These are phyloP conservation scores for Teunomyces aglyptinius DNA, from an alignment of 805 yeast species.

Conservation along the genomic window DNA sequence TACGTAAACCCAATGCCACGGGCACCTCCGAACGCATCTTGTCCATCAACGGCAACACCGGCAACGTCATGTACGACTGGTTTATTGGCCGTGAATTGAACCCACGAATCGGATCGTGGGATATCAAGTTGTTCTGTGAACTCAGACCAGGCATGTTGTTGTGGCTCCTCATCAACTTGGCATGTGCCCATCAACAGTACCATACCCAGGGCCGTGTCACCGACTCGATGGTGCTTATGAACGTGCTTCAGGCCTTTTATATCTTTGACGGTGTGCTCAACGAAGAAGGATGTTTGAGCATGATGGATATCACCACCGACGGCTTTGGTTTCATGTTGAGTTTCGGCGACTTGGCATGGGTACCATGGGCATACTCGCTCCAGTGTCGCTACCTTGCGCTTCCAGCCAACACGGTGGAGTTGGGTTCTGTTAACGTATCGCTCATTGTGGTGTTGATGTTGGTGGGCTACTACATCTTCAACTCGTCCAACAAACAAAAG, in stretches of 20 bases:
- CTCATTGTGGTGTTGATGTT: slow-evolving; percentile 49
- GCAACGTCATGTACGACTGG: slow-evolving; percentile 80
- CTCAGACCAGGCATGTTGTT: slow-evolving; percentile 90
- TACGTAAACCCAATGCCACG: slow-evolving; percentile 46
- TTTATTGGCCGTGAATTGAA: slow-evolving; percentile 95
- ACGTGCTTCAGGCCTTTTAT: slow-evolving; percentile 71
- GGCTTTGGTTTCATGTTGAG: slow-evolving; percentile 97
- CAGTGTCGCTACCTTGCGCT: slow-evolving; percentile 81
- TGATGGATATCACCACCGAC: slow-evolving; percentile 96
- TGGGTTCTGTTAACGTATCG: slow-evolving; percentile 43
- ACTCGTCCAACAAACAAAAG: slow-evolving; percentile 81
- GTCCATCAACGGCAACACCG: slow-evolving; percentile 85
- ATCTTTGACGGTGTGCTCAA: slow-evolving; percentile 89
- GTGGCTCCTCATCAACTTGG: slow-evolving; percentile 75
- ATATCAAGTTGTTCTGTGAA: slow-evolving; percentile 89
- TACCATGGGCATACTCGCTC: slow-evolving; percentile 86
- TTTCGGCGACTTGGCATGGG: slow-evolving; percentile 90
- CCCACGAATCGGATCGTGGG: slow-evolving; percentile 83
- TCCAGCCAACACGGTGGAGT: slow-evolving; percentile 47
- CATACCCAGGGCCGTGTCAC: slow-evolving; percentile 54
- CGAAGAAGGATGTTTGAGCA: slow-evolving; percentile 84
- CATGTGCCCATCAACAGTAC: slow-evolving; percentile 83
- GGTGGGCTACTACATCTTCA: slow-evolving; percentile 79
- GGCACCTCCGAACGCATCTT: slow-evolving; percentile 67
- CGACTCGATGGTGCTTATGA: slow-evolving; percentile 72